These are phyloP conservation scores for Phylloporus rhodoxanthus DNA, from an alignment of 768 basidiomycete species.

Conservation along the genomic window DNA sequence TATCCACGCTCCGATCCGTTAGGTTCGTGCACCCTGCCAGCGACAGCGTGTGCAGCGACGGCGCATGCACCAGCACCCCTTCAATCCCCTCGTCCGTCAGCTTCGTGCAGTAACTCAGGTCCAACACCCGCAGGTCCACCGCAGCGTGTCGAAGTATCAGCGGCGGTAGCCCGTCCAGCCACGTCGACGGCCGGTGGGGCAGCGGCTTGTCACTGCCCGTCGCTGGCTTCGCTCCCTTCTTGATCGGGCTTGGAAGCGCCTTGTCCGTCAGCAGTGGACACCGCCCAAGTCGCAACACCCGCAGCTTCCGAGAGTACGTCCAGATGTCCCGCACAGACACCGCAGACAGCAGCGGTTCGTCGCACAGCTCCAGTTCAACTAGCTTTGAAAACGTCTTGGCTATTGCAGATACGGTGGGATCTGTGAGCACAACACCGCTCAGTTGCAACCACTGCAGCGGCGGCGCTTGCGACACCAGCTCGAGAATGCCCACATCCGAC, in stretches of 20 bases:
- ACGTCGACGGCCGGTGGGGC: conserved; percentile 51
- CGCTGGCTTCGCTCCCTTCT: conserved; percentile 29
- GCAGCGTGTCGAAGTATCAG: conserved; percentile 59
- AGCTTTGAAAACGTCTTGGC: conserved; percentile 71
- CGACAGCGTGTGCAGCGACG: conserved; percentile 67
- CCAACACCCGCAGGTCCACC: conserved; percentile 71
- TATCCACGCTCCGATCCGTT: conserved; percentile 65
- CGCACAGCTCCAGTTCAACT: conserved; percentile 73
- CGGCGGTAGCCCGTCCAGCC: conserved; percentile 58
- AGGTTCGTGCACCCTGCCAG: conserved; percentile 72
- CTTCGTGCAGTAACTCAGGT: conserved; percentile 63
- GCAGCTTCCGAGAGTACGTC: conserved; percentile 70
- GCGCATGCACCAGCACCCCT: conserved; percentile 70
- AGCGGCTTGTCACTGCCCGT: conserved; percentile 43
- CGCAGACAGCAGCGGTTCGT: conserved; percentile 62
- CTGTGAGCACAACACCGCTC: conserved; percentile 59
- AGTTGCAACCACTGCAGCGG: conserved; percentile 71
- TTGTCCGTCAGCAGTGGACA: conserved; percentile 75
- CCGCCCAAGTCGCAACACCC: conserved; percentile 70
- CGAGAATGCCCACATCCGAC: conserved; percentile 72
- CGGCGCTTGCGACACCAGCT: conserved; percentile 61
- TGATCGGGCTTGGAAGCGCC: conserved; percentile 57
- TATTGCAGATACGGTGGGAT: conserved; percentile 58
- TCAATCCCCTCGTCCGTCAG: conserved; percentile 73
- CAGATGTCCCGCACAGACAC: conserved; percentile 76